Evolutionary conservation across 805 yeast genomes (phyloP).

Genomic region (Cyberlindnera euphorbiiphila): DNA sequence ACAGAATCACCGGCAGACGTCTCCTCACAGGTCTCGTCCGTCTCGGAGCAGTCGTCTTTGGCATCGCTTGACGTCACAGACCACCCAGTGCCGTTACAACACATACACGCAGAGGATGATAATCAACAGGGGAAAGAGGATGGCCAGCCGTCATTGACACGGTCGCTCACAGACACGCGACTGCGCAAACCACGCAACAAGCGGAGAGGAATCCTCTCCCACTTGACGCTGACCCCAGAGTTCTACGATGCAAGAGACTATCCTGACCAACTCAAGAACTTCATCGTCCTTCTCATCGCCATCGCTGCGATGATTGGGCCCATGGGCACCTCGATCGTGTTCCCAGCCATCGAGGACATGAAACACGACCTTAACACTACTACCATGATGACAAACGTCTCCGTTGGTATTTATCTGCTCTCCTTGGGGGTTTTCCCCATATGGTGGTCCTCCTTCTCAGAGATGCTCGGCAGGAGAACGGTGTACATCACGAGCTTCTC

Average conservation of each 20-base stretch:
- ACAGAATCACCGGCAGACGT: slow-evolving; percentile 1
- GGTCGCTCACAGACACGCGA: slow-evolving; percentile 4
- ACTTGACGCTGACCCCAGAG: slow-evolving; percentile 56
- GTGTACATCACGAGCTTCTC: slow-evolving; percentile 68
- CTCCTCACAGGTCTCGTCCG: slow-evolving; percentile 2
- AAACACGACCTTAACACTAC: slow-evolving; percentile 51
- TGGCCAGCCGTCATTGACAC: not conserved
- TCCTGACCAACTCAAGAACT: slow-evolving; percentile 44
- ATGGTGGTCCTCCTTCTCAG: slow-evolving; percentile 87
- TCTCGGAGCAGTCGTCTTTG: not conserved
- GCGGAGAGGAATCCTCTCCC: slow-evolving; percentile 54
- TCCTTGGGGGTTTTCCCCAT: slow-evolving; percentile 77
- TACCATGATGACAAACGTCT: slow-evolving; percentile 60
- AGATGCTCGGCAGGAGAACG: slow-evolving; percentile 67
- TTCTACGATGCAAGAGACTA: slow-evolving; percentile 68
- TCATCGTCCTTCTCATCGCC: slow-evolving; percentile 64
- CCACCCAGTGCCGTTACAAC: no score
- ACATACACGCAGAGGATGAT: no score
- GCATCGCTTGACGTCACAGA: no score
- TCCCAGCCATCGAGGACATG: slow-evolving; percentile 71
- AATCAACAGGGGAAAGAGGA: no score
- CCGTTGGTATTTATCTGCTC: slow-evolving; percentile 75
- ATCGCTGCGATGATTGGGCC: slow-evolving; percentile 79
- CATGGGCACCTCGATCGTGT: slow-evolving; percentile 81
- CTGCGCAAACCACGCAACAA: slow-evolving; percentile 17